Base-by-base conservation (phyloP, 1,284 basidiomycete genomes). In the Boletus sp. region DNA sequence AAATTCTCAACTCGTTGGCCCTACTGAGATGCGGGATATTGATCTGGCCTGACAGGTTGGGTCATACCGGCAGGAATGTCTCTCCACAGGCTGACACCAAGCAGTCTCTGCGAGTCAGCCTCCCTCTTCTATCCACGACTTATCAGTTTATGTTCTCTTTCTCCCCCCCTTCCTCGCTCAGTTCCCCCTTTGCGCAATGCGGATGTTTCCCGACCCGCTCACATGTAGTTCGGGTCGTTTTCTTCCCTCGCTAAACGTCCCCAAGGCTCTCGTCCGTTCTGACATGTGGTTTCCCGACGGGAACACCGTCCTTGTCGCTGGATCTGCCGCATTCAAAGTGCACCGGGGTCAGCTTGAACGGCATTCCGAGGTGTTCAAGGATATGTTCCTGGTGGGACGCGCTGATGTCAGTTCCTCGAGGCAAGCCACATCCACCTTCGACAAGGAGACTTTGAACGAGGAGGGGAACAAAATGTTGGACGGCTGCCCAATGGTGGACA, bases 281-380 rank as follows among this genome's bases (percentile, higher is more conserved):
- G 81, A 84, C 52, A 75, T 86, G 57, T 87, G 82, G 82, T 87
- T 88, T 61, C 56, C 68, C 0, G 84, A 88, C 57, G 84, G 84
- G 5, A 88, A 86, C 57, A 69, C 86, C 32, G 68, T 87, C 42
- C 72, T 88, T 46, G 62, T 84, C 39, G 72, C 78, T 1, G 75
- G 73, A 0, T 64, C 67, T 14, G 73, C 74, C 16, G 78, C 75
- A 0, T 88, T 88, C 73, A 86, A 82, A 54, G 80, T 88, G 2
- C 85, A 88, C 57, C 75, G 76, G 4, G 83, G 85, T 1, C 81
- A 84, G 56, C 74, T 88, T 22, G 74, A 75, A 49, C 75, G 85
- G 7, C 85, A 86, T 52, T 88, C 85, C 0, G 84, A 86, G 34
- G 72, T 88, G 17, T 87, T 88, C 61, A 70, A 72, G 46, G 80